A percentile compares a stretch with the other conserved stretches of the same genome.
Evolutionary conservation across 768 basidiomycete genomes (phyloP).

Genomic region (Suillus placidus): DNA sequence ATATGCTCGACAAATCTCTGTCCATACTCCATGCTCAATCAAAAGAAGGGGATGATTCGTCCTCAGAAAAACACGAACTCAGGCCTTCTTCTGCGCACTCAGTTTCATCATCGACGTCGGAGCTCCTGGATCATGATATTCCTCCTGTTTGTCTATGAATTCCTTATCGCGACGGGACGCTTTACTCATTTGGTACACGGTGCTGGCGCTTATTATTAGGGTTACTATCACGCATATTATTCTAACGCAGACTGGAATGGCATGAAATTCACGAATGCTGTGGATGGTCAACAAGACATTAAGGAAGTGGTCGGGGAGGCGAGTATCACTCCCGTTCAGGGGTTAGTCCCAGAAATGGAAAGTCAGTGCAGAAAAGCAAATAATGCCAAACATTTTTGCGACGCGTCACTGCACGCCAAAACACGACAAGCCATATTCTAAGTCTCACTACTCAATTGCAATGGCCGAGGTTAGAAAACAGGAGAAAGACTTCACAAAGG

Average conservation of each 20-base stretch:
- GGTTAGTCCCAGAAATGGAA: conserved; percentile 23
- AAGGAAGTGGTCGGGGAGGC: not conserved
- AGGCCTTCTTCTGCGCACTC: conserved; percentile 28
- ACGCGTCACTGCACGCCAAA: conserved; percentile 57
- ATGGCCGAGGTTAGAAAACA: conserved; percentile 86
- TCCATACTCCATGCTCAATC: conserved; percentile 36
- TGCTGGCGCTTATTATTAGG: conserved; percentile 50
- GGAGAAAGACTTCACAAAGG: conserved; percentile 83
- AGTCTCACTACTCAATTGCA: conserved; percentile 44
- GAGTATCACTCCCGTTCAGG: conserved; percentile 19
- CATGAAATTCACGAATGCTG: conserved; percentile 19
- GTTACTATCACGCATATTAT: conserved; percentile 42
- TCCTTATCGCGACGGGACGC: conserved; percentile 37
- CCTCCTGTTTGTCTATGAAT: conserved; percentile 55
- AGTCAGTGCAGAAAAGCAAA: conserved; percentile 26
- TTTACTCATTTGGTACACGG: conserved; percentile 48
- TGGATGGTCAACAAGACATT: conserved; percentile 5
- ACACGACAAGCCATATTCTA: conserved; percentile 41
- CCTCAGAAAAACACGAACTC: conserved; percentile 33
- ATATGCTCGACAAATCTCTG: conserved; percentile 39
- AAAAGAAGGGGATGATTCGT: conserved; percentile 32
- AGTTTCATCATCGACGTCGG: conserved; percentile 29
- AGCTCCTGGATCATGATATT: conserved; percentile 35
- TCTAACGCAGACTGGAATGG: conserved; percentile 34
- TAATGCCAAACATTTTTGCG: conserved; percentile 52